Evolutionary conservation across 1,284 basidiomycete species (phyloP).

Genomic region (Trichosporon sp.): DNA sequence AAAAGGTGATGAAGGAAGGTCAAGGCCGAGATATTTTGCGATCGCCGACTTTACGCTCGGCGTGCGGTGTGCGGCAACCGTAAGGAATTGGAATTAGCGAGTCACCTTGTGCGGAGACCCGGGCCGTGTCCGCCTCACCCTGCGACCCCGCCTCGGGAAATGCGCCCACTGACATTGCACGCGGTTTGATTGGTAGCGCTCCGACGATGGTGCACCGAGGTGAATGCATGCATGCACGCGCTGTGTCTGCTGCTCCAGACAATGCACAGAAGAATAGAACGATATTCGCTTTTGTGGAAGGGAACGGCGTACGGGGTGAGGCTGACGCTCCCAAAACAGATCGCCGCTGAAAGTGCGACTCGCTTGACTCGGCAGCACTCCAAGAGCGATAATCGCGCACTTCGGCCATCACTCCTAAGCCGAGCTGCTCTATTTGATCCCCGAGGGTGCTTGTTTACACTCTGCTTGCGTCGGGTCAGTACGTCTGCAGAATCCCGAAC

Average conservation of each 20-base stretch:
- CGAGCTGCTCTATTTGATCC: neutral
- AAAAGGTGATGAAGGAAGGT: neutral
- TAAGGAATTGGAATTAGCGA: conserved; percentile 13
- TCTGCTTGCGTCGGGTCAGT: neutral
- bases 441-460: neutral
- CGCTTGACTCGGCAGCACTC: neutral
- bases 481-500: neutral
- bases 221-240: neutral
- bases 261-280: too few relatives aligned
- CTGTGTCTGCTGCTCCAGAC: too few relatives aligned
- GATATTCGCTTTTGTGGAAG: too few relatives aligned
- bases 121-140: neutral
- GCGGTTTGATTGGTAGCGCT: neutral
- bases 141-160: neutral
- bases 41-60: neutral
- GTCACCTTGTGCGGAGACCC: conserved; percentile 16
- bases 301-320: neutral
- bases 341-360: neutral
- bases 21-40: conserved; percentile 9
- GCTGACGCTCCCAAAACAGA: neutral
- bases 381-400: conserved; percentile 9
- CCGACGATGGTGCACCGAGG: neutral
- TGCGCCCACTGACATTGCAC: neutral
- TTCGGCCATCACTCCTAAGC: neutral
- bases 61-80: neutral